phyloP scores from a whole-genome alignment of 148 eudicot species.

The Rhododendron henanense region DNA sequence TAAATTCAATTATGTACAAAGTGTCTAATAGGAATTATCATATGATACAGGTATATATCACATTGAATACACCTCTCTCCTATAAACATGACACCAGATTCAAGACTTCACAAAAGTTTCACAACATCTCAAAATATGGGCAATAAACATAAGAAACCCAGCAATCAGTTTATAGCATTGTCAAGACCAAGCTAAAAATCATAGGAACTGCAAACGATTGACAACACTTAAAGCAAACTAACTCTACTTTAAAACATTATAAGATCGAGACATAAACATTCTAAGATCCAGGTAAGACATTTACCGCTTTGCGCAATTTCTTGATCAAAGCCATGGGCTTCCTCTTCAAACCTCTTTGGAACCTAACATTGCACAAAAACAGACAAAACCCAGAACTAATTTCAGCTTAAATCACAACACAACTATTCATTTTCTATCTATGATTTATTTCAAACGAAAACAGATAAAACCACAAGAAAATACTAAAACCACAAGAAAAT shows the following conservation, averaged over 20 bases:
- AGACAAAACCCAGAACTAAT: neutral
- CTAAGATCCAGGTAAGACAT: neutral
- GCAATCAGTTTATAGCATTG: neutral
- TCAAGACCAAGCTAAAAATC: neutral
- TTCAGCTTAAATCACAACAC: neutral
- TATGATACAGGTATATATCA: no score
- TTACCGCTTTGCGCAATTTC: constrained; percentile 78
- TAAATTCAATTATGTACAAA: no score
- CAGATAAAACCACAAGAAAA: neutral
- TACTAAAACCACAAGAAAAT: neutral
- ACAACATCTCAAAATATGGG: no score
- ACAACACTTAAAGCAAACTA: neutral
- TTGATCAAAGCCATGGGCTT: constrained; percentile 77
- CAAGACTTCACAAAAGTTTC: no score
- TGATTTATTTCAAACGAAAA: neutral
- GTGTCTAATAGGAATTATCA: no score
- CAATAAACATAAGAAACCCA: no score
- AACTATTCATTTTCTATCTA: neutral
- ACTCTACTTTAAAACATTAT: neutral
- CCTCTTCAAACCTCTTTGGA: constrained; percentile 63
- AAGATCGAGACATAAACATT: neutral
- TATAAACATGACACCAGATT: no score
- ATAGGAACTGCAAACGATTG: neutral
- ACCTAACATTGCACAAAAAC: constrained; percentile 27
- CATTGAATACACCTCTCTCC: no score